Percentiles rank a stretch among this genome's conserved stretches.
Evolutionary conservation across 2,329 filamentous ascomycete genomes (phyloP).

Genomic region (Clarireedia homoeocarpa): DNA sequence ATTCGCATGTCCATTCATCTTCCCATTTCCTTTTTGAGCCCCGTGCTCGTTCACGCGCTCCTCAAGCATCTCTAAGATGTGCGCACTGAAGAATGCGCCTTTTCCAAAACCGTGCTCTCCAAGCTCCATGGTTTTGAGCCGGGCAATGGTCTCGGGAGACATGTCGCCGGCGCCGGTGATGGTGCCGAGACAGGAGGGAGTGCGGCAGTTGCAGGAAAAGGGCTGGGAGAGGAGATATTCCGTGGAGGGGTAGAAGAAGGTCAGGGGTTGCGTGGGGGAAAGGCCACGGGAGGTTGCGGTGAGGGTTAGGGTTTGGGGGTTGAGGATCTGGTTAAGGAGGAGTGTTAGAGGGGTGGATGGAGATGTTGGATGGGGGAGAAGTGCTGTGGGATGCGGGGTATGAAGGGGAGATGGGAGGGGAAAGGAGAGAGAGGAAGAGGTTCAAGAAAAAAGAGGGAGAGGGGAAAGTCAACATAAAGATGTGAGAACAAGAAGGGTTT

Average conservation of each 20-base stretch:
- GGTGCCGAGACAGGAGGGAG: constrained; percentile 47
- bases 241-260: constrained; percentile 70
- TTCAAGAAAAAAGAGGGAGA: background rate
- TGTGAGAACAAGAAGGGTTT: background rate
- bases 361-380: background rate
- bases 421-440: background rate
- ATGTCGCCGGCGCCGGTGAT: constrained; percentile 59
- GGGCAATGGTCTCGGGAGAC: constrained; percentile 39
- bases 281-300: constrained; percentile 51
- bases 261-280: constrained; percentile 48
- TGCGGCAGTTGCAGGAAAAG: constrained; percentile 58
- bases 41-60: background rate
- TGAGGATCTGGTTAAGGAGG: constrained; percentile 43
- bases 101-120: constrained; percentile 32
- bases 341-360: background rate
- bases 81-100: constrained; percentile 35
- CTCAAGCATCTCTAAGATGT: constrained; percentile 10
- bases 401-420: background rate
- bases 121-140: no score
- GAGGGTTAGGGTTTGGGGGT: constrained; percentile 48
- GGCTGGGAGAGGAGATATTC: constrained; percentile 69
- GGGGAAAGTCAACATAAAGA: no score
- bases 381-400: background rate
- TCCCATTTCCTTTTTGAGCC: background rate
- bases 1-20: background rate